Percentiles rank a stretch among this genome's conserved stretches.
Evolutionary conservation across 768 basidiomycete species (phyloP).

Genomic region (Hirschioporus abietinus): DNA sequence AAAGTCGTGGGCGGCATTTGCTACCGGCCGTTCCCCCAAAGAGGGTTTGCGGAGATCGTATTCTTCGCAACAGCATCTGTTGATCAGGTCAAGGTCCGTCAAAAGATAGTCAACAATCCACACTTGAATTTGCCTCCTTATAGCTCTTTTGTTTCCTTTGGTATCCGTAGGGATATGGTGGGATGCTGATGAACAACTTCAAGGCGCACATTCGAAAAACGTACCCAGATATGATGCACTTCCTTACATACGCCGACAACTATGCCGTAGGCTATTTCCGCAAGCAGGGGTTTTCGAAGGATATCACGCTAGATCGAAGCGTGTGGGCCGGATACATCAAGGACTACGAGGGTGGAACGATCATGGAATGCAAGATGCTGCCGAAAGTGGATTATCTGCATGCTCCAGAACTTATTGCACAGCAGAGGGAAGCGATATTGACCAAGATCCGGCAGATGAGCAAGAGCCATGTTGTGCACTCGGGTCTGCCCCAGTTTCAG

Average conservation of each 20-base stretch:
- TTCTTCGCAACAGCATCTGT: conserved; percentile 97
- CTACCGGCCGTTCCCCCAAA: conserved; percentile 91
- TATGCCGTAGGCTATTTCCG: conserved; percentile 99
- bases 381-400: conserved; percentile 85
- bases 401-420: conserved; percentile 65
- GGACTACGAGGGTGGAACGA: conserved; percentile 98
- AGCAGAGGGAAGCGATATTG: conserved; percentile 87
- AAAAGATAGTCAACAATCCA: neutral
- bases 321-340: conserved; percentile 99
- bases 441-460: conserved; percentile 84
- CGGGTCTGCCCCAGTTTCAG: conserved; percentile 74
- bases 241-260: conserved; percentile 97
- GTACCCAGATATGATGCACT: conserved; percentile 87
- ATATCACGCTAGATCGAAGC: conserved; percentile 86
- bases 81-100: conserved; percentile 89
- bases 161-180: conserved; percentile 82
- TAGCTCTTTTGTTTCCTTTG: neutral
- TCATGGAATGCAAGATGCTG: conserved; percentile 99
- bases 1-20: conserved; percentile 98
- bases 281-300: conserved; percentile 98
- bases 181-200: conserved; percentile 97
- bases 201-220: conserved; percentile 84
- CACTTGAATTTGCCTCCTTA: neutral
- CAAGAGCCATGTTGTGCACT: conserved; percentile 78
- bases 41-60: conserved; percentile 96